Conservation (phyloP, 2,329 filamentous ascomycete genomes). For the Penicillium sp. region DNA sequence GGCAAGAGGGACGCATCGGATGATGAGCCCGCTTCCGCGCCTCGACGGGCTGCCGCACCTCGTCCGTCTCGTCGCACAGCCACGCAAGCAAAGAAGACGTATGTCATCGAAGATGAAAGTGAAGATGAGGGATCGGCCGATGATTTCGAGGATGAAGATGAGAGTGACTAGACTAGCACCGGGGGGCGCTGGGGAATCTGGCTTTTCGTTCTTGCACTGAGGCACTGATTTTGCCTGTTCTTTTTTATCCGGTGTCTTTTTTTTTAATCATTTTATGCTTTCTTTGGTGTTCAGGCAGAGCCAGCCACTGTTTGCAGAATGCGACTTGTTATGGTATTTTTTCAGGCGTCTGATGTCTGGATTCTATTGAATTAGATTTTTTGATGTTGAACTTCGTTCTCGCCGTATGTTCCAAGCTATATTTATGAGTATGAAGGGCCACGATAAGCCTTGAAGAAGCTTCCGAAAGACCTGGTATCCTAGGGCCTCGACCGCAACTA, state of each 20-base stretch:
- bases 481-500: not conserved
- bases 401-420: not conserved
- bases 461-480: too few species aligned
- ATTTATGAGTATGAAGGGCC: not conserved
- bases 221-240: not conserved
- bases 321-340: not conserved
- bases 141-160: slow-evolving; percentile 37
- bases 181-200: not conserved
- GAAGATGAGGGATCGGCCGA: slow-evolving; percentile 38
- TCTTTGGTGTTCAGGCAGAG: slow-evolving; percentile 17
- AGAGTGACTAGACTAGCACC: slow-evolving; percentile 28
- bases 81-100: slow-evolving; percentile 41
- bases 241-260: slow-evolving; percentile 4
- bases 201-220: not conserved
- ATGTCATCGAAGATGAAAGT: slow-evolving; percentile 44
- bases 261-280: slow-evolving; percentile 10
- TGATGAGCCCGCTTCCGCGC: slow-evolving; percentile 31
- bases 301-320: slow-evolving; percentile 10
- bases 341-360: not conserved
- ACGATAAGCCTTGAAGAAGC: not conserved
- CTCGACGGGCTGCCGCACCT: slow-evolving; percentile 30
- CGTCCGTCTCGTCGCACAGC: slow-evolving; percentile 46
- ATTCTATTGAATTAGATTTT: not conserved
- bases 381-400: not conserved
- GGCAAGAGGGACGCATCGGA: slow-evolving; percentile 45